Evolutionary conservation across 371 early-diverging fungal genomes (phyloP).

Genomic region (Catenaria anguillulae): DNA sequence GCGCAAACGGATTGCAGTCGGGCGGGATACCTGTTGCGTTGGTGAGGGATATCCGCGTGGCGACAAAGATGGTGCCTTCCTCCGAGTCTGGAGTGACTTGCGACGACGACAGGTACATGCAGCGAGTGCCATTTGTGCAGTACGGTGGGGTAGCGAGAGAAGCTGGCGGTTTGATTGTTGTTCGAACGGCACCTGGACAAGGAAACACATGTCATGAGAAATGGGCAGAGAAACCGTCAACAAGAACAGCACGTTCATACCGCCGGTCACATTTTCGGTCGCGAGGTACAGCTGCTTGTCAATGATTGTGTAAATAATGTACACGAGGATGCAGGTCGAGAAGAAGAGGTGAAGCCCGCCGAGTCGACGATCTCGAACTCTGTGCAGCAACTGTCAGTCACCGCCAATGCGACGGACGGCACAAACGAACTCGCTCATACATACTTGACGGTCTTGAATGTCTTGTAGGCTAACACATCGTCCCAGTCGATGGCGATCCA

Average conservation of each 20-base stretch:
- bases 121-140: constrained; percentile 10
- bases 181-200: constrained; percentile 11
- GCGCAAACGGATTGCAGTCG: background rate
- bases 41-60: constrained; percentile 17
- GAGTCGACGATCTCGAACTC: constrained; percentile 16
- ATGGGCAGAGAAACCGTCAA: background rate
- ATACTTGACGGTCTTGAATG: constrained; percentile 5
- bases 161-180: constrained; percentile 7
- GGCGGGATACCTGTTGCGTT: constrained; percentile 5
- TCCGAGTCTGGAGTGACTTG: constrained; percentile 13
- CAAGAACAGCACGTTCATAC: background rate
- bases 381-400: background rate
- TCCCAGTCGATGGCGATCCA: constrained; percentile 7
- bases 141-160: constrained; percentile 5
- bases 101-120: constrained; percentile 13
- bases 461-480: background rate
- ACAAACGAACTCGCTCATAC: too few relatives aligned
- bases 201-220: too few relatives aligned
- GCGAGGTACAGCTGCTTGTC: constrained; percentile 14
- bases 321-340: constrained; percentile 14
- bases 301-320: constrained; percentile 20
- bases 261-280: constrained; percentile 6
- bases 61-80: constrained; percentile 17
- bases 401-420: background rate
- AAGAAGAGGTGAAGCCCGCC: constrained; percentile 15